A percentile compares a stretch with the other conserved stretches of the same genome.
These are phyloP conservation scores for Sextonia rubra DNA, from an alignment of 164 flowering plant genomes.

Conservation along the genomic window DNA sequence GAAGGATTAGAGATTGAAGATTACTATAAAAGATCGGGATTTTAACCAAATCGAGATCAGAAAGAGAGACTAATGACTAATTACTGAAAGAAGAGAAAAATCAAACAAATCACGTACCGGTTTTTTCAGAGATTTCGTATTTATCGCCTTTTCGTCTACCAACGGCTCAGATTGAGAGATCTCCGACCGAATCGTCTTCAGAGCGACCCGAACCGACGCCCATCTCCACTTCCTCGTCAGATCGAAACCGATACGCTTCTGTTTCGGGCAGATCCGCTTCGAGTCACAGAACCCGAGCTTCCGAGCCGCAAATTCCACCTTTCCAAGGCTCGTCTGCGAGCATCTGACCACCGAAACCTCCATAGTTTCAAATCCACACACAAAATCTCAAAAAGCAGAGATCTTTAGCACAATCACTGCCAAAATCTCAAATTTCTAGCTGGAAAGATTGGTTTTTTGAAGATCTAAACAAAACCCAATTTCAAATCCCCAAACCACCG, in stretches of 20 bases:
- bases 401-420: background rate
- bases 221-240: conserved; percentile 20
- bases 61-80: background rate
- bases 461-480: background rate
- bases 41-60: background rate
- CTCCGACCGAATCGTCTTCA: conserved; percentile 31
- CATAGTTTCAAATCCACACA: conserved; percentile 23
- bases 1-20: background rate
- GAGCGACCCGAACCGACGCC: conserved; percentile 23
- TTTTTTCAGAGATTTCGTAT: conserved; percentile 14
- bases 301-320: conserved; percentile 15
- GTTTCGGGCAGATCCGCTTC: conserved; percentile 13
- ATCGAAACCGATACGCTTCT: conserved; percentile 21
- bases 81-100: background rate
- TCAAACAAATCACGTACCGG: conserved; percentile 25
- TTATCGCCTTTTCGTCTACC: conserved; percentile 3
- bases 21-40: background rate
- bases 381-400: background rate
- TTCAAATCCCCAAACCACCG: background rate
- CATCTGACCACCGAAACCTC: conserved; percentile 54
- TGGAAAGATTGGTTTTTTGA: background rate
- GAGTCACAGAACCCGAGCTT: conserved; percentile 24
- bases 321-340: conserved; percentile 31
- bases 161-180: conserved; percentile 10
- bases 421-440: background rate